These are phyloP conservation scores for Pseudocercospora crystallina DNA, from an alignment of 2,329 filamentous ascomycete genomes.

Conservation along the genomic window DNA sequence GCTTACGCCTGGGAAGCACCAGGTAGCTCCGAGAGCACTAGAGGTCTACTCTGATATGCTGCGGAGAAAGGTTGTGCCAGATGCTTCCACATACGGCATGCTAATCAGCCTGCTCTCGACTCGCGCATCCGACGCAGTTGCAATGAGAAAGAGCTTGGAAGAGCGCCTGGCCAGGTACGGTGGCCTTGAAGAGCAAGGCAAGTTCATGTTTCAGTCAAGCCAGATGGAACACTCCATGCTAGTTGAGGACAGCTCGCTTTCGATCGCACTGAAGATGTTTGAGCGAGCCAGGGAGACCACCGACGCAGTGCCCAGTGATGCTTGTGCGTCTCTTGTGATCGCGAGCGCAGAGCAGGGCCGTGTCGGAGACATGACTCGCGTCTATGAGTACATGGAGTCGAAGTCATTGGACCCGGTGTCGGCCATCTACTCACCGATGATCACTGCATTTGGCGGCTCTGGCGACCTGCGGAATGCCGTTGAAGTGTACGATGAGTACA, in stretches of 20 bases:
- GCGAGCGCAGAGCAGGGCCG: conserved; percentile 82
- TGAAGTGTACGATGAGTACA: conserved; percentile 95
- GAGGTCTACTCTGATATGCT: conserved; percentile 98
- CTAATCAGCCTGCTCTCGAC: conserved; percentile 79
- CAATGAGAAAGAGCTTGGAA: conserved; percentile 71
- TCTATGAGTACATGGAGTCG: conserved; percentile 89
- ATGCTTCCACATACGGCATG: conserved; percentile 83
- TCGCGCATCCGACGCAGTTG: conserved; percentile 75
- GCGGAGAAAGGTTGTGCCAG: conserved; percentile 74
- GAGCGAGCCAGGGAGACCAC: conserved; percentile 67
- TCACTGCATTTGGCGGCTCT: conserved; percentile 80
- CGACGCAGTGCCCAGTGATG: conserved; percentile 70
- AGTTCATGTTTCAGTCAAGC: conserved; percentile 85
- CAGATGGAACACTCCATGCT: conserved; percentile 85
- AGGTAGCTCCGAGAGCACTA: conserved; percentile 85
- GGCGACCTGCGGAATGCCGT: conserved; percentile 85
- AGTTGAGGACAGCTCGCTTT: conserved; percentile 80
- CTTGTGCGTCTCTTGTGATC: conserved; percentile 80
- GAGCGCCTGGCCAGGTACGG: conserved; percentile 82
- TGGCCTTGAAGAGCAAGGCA: conserved; percentile 77
- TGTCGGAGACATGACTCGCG: conserved; percentile 82
- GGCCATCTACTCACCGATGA: conserved; percentile 87
- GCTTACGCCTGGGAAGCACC: conserved; percentile 73
- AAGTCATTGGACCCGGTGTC: conserved; percentile 72
- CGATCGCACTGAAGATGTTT: conserved; percentile 83